Conservation (phyloP, 2,329 filamentous ascomycete species). For the Thielaviopsis euricoi region DNA sequence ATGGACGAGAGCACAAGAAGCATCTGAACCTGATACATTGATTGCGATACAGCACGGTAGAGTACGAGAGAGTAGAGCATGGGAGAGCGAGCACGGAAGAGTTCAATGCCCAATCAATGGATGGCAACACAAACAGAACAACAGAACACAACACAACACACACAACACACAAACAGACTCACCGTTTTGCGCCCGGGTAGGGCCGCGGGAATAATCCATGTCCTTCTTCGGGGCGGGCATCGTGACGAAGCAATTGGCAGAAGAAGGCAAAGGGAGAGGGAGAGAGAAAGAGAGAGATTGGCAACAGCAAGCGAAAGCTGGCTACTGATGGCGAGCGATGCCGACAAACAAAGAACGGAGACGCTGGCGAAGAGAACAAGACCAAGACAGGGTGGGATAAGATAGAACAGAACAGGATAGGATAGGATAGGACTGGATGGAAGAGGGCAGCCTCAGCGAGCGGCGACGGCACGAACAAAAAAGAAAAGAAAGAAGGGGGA, state of each 20-base stretch:
- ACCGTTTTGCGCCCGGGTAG: slow-evolving; percentile 23
- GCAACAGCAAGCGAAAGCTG: neutral
- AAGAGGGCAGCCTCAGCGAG: neutral
- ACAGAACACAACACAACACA: slow-evolving; percentile 12
- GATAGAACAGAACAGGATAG: neutral
- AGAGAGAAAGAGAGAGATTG: slow-evolving; percentile 5
- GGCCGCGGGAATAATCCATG: slow-evolving; percentile 13
- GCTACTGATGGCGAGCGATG: neutral
- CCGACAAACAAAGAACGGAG: neutral
- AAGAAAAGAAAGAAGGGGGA: neutral
- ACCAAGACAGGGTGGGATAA: slow-evolving; percentile 1
- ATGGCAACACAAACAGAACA: neutral
- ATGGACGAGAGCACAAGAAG: neutral
- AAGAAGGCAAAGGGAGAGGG: slow-evolving; percentile 1
- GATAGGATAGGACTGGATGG: neutral
- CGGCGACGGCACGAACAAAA: neutral
- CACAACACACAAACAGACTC: slow-evolving; percentile 11
- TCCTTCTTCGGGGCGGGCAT: slow-evolving; percentile 27
- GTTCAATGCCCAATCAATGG: neutral
- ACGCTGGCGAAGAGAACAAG: neutral
- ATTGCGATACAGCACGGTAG: too few species aligned
- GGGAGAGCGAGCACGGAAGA: neutral
- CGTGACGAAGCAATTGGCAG: slow-evolving; percentile 11
- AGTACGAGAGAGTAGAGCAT: neutral
- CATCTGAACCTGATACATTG: neutral